A percentile compares a stretch with the other conserved stretches of the same genome.
Evolutionary conservation across 2,329 filamentous ascomycete genomes (phyloP).

Genomic region (Aspergillus ochraceus): DNA sequence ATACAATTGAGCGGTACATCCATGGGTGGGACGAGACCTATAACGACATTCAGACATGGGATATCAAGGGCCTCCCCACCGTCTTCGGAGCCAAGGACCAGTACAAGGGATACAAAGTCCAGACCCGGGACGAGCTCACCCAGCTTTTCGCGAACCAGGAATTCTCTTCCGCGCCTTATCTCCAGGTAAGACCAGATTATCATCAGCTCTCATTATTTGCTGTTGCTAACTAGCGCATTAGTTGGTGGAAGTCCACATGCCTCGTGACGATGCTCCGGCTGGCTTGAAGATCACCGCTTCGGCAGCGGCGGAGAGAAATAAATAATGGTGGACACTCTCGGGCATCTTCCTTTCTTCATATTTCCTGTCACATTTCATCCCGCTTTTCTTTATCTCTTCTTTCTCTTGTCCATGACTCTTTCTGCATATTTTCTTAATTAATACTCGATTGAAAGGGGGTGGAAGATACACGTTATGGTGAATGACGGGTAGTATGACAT

Average conservation of each 20-base stretch:
- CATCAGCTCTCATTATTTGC: background rate
- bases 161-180: constrained; percentile 56
- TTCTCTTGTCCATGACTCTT: background rate
- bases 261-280: constrained; percentile 72
- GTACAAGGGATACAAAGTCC: constrained; percentile 65
- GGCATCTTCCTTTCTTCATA: background rate
- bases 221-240: constrained; percentile 47
- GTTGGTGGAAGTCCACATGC: constrained; percentile 82
- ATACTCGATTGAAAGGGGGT: background rate
- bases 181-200: constrained; percentile 39
- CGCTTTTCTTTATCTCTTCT: background rate
- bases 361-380: background rate
- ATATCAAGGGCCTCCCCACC: constrained; percentile 66
- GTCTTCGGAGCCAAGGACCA: constrained; percentile 65
- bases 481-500: background rate
- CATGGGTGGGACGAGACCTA: constrained; percentile 78
- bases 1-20: constrained; percentile 85
- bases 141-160: constrained; percentile 62
- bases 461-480: background rate
- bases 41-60: constrained; percentile 79
- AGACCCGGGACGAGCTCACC: constrained; percentile 68
- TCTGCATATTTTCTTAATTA: background rate
- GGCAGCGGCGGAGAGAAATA: constrained; percentile 68
- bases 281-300: constrained; percentile 69
- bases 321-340: constrained; percentile 14